Evolutionary conservation across 2,329 filamentous ascomycete species (phyloP), one percentile per base, ranked within the genome.

Genomic region (Colletotrichum endophyticum): DNA sequence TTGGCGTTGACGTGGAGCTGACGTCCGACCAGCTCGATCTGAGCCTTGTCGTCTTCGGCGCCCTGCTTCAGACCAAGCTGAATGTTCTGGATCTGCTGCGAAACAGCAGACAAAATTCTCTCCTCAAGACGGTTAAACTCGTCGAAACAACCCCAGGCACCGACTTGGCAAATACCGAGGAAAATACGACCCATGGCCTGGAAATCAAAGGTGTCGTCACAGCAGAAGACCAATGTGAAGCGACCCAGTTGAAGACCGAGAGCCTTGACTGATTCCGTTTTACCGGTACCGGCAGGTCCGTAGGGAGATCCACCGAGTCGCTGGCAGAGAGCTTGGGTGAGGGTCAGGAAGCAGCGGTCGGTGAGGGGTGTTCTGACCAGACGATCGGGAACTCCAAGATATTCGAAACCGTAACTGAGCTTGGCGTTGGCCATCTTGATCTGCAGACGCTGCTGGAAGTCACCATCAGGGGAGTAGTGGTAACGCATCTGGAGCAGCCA

Each of bases 141-240:
- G 83, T 99, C 97, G 85, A 99, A 99, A 88, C 97, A 99, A 81
- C 98, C 98, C 97, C 97, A 99, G 6, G 97, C 97, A 84, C 97
- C 97, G 64, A 99, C 97, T 85, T 99, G 97, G 84, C 98, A 99
- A 78, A 99, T 98, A 90, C 97, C 97, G 44, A 99, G 90, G 91
- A 99, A 99, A 81, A 99, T 99, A 80, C 97, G 95, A 16, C 98
- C 98, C 97, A 99, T 99, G 67, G 97, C 97, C 83, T 99, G 97
- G 89, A 99, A 99, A 85, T 99, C 97, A 82, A 99, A 99, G 0
- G 97, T 99, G 86, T 99, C 97, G 83, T 99, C 97, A 88, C 97
- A 99, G 85, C 98, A 99, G 88, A 99, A 99, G 32, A 99, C 98
- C 30, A 99, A 92, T 3, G 98, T 99, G 84, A 99, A 99, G 76